A percentile compares a stretch with the other conserved stretches of the same genome.
phyloP scores from a whole-genome alignment of 208 protist genomes.

The Trypanosoma cruzi region DNA sequence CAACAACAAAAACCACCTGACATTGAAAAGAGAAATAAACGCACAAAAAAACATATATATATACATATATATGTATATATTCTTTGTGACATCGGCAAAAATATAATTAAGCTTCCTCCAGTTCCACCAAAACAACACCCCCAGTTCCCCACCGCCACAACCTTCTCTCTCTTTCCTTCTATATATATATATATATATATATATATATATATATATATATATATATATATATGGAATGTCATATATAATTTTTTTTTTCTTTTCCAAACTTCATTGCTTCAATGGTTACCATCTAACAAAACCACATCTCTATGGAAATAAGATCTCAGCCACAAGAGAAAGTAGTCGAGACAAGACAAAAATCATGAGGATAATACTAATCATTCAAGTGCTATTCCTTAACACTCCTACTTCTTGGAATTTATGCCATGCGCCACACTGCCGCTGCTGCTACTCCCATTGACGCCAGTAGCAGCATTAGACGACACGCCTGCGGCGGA shows the following conservation, averaged over 20 bases:
- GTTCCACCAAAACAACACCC: too few relatives aligned
- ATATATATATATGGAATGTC: background rate
- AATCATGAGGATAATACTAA: background rate
- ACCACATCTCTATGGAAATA: background rate
- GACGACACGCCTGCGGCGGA: background rate
- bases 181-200: too few relatives aligned
- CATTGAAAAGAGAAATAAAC: too few relatives aligned
- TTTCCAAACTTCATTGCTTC: background rate
- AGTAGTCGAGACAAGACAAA: background rate
- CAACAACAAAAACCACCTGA: too few relatives aligned
- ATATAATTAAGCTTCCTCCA: too few relatives aligned
- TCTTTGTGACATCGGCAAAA: too few relatives aligned
- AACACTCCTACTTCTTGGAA: background rate
- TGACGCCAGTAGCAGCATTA: background rate
- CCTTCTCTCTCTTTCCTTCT: too few relatives aligned
- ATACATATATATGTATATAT: too few relatives aligned
- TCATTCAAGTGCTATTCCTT: background rate
- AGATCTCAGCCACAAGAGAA: background rate
- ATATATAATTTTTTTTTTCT: constrained; percentile 5
- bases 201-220: constrained; percentile 5
- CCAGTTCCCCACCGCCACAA: too few relatives aligned
- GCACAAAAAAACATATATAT: too few relatives aligned
- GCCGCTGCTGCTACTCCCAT: background rate
- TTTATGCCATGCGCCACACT: background rate
- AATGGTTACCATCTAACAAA: background rate